Base-by-base conservation (phyloP, 441 rosid genomes). In the Macaranga tanarius region DNA sequence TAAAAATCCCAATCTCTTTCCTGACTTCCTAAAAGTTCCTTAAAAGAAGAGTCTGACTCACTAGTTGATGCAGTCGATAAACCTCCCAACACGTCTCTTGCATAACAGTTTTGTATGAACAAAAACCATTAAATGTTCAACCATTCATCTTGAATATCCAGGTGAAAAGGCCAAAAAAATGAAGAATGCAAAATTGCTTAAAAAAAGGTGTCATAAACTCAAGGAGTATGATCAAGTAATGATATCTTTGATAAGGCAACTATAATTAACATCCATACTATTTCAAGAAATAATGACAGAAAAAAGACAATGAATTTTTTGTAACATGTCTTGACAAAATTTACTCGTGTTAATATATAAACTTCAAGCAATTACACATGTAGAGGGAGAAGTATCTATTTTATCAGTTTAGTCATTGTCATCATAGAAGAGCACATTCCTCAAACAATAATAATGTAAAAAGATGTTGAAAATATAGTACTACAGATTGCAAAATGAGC, bases 381-480 rank as follows among this genome's bases (percentile, higher is more conserved):
- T 26, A 17, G 16, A 40, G 44, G 55, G 47, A 62, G 20, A 63
- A 9, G 23, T 6, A 10, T 42, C 45, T 42, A 42, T 5, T 42
- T 22, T 52, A 34, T n/a, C 42, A 45, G 26, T 44, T 34, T 22
- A 26, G 16, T 42, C 26, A 72, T 38, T 58, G 45, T 69, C 34
- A 65, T 63, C 64, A 67, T 22, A 68, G 47, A 5, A 62, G 67
- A 66, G 23, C 58, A 54, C 61, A 44, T 54, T 73, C 42, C 65
- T 23, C 13, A n/a, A 44, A 38, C 34, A 23, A 50, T 28, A 26
- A 65, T 47, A 58, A 64, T 1, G 5, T 28, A 57, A 70, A 64
- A 71, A 62, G 19, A 73, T 61, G 58, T 48, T 62, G 69, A 48
- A 78, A 22, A 66, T 60, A 69, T 22, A 31, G 28, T 16, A 4